A percentile compares a stretch with the other conserved stretches of the same genome.
These are phyloP conservation scores for Cladorrhinum samala DNA, from an alignment of 495 filamentous ascomycete genomes.

Conservation along the genomic window DNA sequence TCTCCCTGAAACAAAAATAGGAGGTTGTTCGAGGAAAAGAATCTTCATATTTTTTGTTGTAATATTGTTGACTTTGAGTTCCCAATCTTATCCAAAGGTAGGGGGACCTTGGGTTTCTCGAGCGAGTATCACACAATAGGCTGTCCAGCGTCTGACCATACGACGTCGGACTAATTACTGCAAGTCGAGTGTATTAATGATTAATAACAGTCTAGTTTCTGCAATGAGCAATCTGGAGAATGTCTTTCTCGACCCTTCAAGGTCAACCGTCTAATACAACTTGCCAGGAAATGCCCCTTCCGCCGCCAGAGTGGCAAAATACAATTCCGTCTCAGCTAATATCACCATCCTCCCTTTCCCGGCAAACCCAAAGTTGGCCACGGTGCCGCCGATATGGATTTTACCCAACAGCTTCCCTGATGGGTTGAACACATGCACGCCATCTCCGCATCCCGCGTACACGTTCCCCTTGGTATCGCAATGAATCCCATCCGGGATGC, in stretches of 20 bases:
- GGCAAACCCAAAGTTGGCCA: slow-evolving; percentile 54
- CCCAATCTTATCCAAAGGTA: no score
- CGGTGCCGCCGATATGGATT: slow-evolving; percentile 40
- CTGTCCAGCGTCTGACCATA: no score
- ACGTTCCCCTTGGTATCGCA: slow-evolving; percentile 55
- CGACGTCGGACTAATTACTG: no score
- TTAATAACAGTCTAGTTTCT: no score
- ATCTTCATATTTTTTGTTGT: neutral
- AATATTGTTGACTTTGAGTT: no score
- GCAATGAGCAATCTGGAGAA: no score
- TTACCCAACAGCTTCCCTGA: slow-evolving; percentile 54
- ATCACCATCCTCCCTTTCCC: slow-evolving; percentile 48
- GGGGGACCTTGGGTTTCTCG: no score
- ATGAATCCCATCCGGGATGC: slow-evolving; percentile 56
- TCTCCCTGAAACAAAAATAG: neutral
- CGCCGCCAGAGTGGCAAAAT: slow-evolving; percentile 42
- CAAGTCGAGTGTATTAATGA: no score
- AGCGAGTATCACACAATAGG: no score
- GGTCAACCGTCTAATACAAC: slow-evolving; percentile 8
- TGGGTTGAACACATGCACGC: slow-evolving; percentile 55
- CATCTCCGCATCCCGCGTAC: slow-evolving; percentile 55
- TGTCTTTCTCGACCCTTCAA: no score
- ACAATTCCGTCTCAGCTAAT: slow-evolving; percentile 43
- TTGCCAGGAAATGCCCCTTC: slow-evolving; percentile 29
- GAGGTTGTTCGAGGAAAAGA: no score